Base-by-base conservation (phyloP, 345 rosid genomes). In the Populus pruinosa region DNA sequence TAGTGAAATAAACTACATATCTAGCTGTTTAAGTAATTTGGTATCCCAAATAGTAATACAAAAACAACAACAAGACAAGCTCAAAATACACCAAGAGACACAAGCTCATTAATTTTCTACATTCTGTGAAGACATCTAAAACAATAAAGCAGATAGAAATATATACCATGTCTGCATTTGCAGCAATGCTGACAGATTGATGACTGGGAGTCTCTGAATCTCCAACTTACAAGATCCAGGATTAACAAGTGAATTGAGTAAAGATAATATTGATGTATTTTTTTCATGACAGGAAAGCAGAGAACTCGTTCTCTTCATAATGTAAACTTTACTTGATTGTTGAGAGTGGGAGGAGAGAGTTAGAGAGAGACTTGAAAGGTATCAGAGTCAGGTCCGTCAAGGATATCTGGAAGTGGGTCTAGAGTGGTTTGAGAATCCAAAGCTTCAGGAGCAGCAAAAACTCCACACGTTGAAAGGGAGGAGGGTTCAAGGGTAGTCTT, bases 381-480 rank as follows among this genome's bases (percentile, higher is more conserved):
- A 38, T 82, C 85, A 78, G 87, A 79, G 53, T 78, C 84, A 59
- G 90, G 69, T 27, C 69, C 92, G 25, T 87, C 90, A 61, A 87
- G 72, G 67, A 78, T 63, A 68, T 85, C 77, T 27, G 43, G 39
- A 78, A 78, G 74, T 27, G 69, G 31, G 56, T 56, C 69, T n/a
- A 64, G 55, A 23, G 16, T 53, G 9, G 63, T 92, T 66, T 82
- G 84, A 63, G 84, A 71, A 25, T 85, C 87, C 82, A 91, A 67
- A 72, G 87, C 84, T 72, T 93, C 97, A 6, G 93, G 88, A 73
- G 91, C 88, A 1, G 94, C 91, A 76, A 84, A 87, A 74, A 87
- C 80, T 87, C 81, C 90, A 29, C 80, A 68, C 67, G 87, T 53
- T 16, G 89, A 86, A n/a, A 59, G 12, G 31, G 84, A 74, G 70